Evolutionary conservation across 257 asterid genomes (phyloP).

Genomic region (Petrea volubilis): DNA sequence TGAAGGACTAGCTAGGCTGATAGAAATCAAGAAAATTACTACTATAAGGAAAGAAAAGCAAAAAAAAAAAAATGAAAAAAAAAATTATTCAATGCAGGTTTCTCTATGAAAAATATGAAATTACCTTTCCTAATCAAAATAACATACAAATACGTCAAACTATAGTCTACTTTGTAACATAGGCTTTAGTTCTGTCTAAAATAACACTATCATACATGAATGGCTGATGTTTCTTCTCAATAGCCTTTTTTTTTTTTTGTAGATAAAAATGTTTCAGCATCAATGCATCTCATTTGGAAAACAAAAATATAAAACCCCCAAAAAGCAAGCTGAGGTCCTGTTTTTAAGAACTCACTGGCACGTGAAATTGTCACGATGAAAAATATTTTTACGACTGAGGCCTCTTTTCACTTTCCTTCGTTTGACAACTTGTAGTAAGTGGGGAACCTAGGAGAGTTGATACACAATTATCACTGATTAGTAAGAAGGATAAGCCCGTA

Average conservation of each 20-base stretch:
- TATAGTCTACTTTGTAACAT: no score
- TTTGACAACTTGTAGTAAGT: slow-evolving; percentile 77
- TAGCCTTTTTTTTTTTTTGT: background rate
- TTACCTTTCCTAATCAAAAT: no score
- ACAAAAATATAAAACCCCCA: slow-evolving; percentile 6
- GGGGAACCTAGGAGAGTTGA: slow-evolving; percentile 69
- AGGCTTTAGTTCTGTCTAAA: no score
- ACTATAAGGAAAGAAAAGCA: no score
- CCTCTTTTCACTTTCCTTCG: slow-evolving; percentile 70
- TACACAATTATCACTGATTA: slow-evolving; percentile 11
- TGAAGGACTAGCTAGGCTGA: no score
- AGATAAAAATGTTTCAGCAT: background rate
- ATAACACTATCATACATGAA: no score
- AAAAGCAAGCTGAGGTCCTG: background rate
- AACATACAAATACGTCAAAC: no score
- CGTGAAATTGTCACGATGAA: slow-evolving; percentile 69
- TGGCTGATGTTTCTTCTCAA: background rate
- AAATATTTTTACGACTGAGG: slow-evolving; percentile 87
- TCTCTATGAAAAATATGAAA: no score
- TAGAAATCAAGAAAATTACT: no score
- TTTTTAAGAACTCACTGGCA: slow-evolving; percentile 80
- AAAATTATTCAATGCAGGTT: no score
- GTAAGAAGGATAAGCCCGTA: slow-evolving; percentile 9
- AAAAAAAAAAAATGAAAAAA: no score
- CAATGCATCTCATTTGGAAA: background rate